Conservation (phyloP, 257 asterid genomes). For the Solanum tarijense region DNA sequence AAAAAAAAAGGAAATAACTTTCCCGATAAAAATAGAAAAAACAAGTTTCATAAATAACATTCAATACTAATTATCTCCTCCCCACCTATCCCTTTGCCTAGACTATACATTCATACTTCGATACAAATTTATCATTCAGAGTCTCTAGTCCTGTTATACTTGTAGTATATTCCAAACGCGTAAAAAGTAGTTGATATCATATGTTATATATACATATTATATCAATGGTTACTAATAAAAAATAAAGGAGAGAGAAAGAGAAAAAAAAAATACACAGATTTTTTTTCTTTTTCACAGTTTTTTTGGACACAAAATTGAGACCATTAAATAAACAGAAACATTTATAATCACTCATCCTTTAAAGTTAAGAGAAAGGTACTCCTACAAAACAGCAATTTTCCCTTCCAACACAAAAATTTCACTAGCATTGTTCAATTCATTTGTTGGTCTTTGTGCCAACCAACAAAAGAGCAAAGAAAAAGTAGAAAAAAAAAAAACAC, state of each 20-base stretch:
- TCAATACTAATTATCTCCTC: background rate
- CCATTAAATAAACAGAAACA: conserved; percentile 27
- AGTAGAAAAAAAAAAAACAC: background rate
- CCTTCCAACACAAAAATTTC: background rate
- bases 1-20: no score
- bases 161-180: background rate
- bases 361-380: conserved; percentile 16
- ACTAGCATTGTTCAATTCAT: background rate
- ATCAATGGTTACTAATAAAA: background rate
- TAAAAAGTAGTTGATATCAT: background rate
- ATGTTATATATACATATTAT: background rate
- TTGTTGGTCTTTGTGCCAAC: conserved; percentile 8
- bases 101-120: background rate
- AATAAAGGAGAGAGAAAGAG: background rate
- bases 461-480: background rate
- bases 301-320: conserved; percentile 10
- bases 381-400: conserved; percentile 37
- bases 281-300: background rate
- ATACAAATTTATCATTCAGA: background rate
- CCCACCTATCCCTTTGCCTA: background rate
- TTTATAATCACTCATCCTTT: conserved; percentile 45
- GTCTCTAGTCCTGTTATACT: background rate
- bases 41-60: background rate
- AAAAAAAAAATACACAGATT: background rate
- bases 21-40: background rate